Conservation (phyloP, 495 filamentous ascomycete genomes). For the Cercophora samala region DNA sequence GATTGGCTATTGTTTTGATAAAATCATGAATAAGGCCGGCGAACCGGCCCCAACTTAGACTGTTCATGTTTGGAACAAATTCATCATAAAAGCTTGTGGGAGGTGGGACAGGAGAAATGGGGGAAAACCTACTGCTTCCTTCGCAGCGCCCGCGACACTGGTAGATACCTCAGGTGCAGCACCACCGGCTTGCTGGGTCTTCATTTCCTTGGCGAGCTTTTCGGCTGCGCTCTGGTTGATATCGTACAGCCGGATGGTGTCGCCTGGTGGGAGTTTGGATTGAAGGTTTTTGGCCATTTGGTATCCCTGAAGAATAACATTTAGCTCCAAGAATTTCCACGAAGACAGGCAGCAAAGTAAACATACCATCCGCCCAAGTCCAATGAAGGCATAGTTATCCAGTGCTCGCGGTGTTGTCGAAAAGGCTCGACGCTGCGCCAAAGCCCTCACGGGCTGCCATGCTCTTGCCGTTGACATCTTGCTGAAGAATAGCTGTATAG, state of each 20-base stretch:
- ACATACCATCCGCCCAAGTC: slow-evolving; percentile 81
- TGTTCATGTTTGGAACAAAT: slow-evolving; percentile 54
- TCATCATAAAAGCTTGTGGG: slow-evolving; percentile 45
- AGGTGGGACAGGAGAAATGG: slow-evolving; percentile 8
- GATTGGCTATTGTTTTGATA: slow-evolving; percentile 40
- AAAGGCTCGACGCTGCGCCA: slow-evolving; percentile 48
- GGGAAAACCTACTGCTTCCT: slow-evolving; percentile 64
- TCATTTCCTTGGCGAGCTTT: slow-evolving; percentile 60
- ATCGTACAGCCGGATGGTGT: slow-evolving; percentile 70
- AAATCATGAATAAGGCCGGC: slow-evolving; percentile 46
- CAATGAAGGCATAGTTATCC: slow-evolving; percentile 79
- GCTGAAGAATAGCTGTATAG: slow-evolving; percentile 14
- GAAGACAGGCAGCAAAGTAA: neutral
- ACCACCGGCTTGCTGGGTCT: slow-evolving; percentile 45
- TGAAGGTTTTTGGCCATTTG: slow-evolving; percentile 88
- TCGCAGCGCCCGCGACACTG: slow-evolving; percentile 59
- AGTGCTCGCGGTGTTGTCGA: slow-evolving; percentile 52
- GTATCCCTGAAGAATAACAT: slow-evolving; percentile 51
- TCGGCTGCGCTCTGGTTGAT: slow-evolving; percentile 61
- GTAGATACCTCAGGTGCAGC: slow-evolving; percentile 56
- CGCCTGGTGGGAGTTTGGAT: slow-evolving; percentile 65
- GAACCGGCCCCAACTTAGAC: slow-evolving; percentile 47
- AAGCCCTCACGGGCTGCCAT: slow-evolving; percentile 26
- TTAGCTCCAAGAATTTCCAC: slow-evolving; percentile 6
- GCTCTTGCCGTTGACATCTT: slow-evolving; percentile 36